Evolutionary conservation across 495 filamentous ascomycete genomes (phyloP).

Genomic region (Podospora fimiseda): DNA sequence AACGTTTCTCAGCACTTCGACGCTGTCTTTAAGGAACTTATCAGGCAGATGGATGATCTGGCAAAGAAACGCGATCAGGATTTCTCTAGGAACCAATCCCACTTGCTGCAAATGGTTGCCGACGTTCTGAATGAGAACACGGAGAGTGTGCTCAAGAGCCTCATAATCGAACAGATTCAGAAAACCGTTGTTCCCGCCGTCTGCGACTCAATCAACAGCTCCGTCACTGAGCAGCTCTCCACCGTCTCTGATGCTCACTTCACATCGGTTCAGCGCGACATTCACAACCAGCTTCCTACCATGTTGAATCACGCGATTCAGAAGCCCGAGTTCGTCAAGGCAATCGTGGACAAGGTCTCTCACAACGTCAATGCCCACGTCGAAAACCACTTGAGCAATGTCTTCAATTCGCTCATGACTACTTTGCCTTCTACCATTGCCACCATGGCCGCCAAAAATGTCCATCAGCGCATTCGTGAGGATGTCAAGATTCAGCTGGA

Average conservation of each 20-base stretch:
- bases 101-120: slow-evolving; percentile 76
- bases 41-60: slow-evolving; percentile 32
- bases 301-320: slow-evolving; percentile 52
- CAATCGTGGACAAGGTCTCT: slow-evolving; percentile 63
- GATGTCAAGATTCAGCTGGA: slow-evolving; percentile 32
- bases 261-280: slow-evolving; percentile 52
- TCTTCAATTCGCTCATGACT: slow-evolving; percentile 59
- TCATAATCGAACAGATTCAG: slow-evolving; percentile 63
- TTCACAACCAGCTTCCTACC: slow-evolving; percentile 45
- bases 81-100: slow-evolving; percentile 34
- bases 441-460: slow-evolving; percentile 44
- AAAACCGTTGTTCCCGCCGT: slow-evolving; percentile 54
- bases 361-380: slow-evolving; percentile 59
- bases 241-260: slow-evolving; percentile 42
- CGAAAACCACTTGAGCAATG: slow-evolving; percentile 58
- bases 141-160: slow-evolving; percentile 66
- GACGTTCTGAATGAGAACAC: slow-evolving; percentile 85
- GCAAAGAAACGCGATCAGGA: slow-evolving; percentile 25
- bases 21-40: slow-evolving; percentile 36
- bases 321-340: slow-evolving; percentile 59
- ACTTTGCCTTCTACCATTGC: slow-evolving; percentile 61
- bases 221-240: slow-evolving; percentile 39
- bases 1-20: slow-evolving; percentile 40
- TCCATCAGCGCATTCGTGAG: slow-evolving; percentile 47
- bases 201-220: slow-evolving; percentile 37